These are phyloP conservation scores for Cystobasidium slooffiae DNA, from an alignment of 1,284 basidiomycete species.

Conservation along the genomic window DNA sequence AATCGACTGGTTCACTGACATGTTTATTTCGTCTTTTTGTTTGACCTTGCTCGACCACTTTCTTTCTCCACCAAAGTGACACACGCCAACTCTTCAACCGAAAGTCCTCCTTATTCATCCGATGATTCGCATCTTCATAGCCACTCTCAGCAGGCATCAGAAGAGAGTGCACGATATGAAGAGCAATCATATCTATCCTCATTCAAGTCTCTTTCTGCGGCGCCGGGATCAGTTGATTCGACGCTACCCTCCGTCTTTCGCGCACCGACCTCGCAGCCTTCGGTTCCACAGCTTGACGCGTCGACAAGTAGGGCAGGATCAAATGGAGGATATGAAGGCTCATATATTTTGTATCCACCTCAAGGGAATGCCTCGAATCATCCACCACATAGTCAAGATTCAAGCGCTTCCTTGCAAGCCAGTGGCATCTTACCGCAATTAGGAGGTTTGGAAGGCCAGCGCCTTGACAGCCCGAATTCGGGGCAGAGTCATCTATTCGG, in stretches of 20 bases:
- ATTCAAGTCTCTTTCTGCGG: background rate
- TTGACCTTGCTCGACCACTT: background rate
- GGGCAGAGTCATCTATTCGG: no score
- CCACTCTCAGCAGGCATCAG: constrained; percentile 12
- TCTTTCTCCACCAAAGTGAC: constrained; percentile 14
- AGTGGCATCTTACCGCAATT: no score
- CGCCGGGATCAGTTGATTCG: background rate
- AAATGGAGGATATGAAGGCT: no score
- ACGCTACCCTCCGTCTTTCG: background rate
- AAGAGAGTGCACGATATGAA: constrained; percentile 12
- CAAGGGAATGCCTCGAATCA: no score
- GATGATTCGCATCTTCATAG: constrained; percentile 9
- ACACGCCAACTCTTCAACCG: constrained; percentile 5
- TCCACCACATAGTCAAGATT: no score
- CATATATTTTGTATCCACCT: no score
- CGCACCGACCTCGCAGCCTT: no score
- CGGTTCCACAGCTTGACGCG: no score
- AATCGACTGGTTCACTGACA: background rate
- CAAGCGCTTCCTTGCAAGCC: no score
- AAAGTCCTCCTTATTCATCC: constrained; percentile 3
- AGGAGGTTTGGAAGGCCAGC: no score
- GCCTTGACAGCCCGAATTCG: no score
- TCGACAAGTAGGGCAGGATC: no score
- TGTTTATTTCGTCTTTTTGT: background rate
- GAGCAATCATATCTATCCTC: background rate